Base-by-base conservation (phyloP, 805 yeast genomes). In the Kodamaea kaohsiungensis region DNA sequence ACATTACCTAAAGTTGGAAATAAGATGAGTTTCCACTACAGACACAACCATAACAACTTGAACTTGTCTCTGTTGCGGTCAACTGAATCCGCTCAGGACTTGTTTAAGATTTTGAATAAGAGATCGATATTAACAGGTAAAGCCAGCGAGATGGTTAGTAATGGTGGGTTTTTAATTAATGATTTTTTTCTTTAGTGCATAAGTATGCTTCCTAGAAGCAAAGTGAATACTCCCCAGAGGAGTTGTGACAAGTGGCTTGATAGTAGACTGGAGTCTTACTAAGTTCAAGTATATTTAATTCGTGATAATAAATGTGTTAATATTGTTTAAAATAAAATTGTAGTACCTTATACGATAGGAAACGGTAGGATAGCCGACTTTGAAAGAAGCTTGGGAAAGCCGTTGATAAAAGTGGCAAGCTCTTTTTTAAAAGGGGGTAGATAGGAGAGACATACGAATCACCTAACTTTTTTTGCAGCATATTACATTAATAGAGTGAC, bases 121-220 rank as follows among this genome's bases (percentile, higher is more conserved):
- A 60, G 70, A 49, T 69, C 75, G 40, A 65, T 75, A 48, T 59
- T 75, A 43, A 62, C 71, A 30, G 79, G 79, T 46, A 71, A 67
- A 57, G 77, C 78, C 51, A 72, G 76, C 53, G 79, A 75, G 63
- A 76, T 75, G 76, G 71, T 76, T 52, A 70, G 79, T 50, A 66
- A 73, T 27, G 72, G 76, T 22, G 73, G 69, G 47, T 72, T 76
- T 53, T 61, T 75, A 57, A 70, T 76, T 58, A 74, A 74, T 58
- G 80, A 76, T 53, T 76, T 76, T 56, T 72, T 75, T 61, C 70
- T 75, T 57, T 76, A 64, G 66, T 46, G 51, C 19, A 16, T 40
- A 40, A 40, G 15, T 39, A 16, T 39, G n/a, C 39, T 15, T 22
- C 25, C 25, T 22, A 4, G 25, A 22, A 22, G 25, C 6, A 22